Percentiles rank a stretch among this genome's conserved stretches.
Evolutionary conservation across 139 green algal species (phyloP).

Genomic region (Closterium sp.): DNA sequence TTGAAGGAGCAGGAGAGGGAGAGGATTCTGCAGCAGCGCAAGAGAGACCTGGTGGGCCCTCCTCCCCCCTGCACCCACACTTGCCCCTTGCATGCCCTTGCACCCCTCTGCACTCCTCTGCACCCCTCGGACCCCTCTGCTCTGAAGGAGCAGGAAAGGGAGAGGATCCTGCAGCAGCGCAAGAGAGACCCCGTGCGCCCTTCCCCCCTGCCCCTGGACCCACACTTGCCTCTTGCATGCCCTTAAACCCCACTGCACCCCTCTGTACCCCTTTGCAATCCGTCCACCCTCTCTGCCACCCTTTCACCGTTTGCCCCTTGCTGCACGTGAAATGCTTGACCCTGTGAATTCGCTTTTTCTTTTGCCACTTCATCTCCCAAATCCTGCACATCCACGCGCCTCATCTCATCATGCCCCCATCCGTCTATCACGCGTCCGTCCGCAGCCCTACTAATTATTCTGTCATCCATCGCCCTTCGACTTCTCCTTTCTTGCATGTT

Average conservation of each 20-base stretch:
- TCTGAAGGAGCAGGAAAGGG: background rate
- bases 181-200: background rate
- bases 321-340: background rate
- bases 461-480: too few species aligned
- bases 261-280: too few species aligned
- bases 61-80: background rate
- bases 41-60: background rate
- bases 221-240: background rate
- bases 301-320: background rate
- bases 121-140: background rate
- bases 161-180: background rate
- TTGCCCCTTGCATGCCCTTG: background rate
- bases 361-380: too few species aligned
- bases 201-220: background rate
- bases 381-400: too few species aligned
- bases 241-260: background rate
- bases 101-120: background rate
- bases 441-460: too few species aligned
- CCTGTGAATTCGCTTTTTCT: too few species aligned
- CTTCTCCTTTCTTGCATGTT: too few species aligned
- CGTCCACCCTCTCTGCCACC: background rate
- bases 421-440: too few species aligned
- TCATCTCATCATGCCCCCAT: too few species aligned
- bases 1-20: background rate
- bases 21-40: background rate